Evolutionary conservation across 352 stramenopile species (phyloP), one percentile per base, ranked within the genome.

Genomic region (Phytophthora cryptogea): DNA sequence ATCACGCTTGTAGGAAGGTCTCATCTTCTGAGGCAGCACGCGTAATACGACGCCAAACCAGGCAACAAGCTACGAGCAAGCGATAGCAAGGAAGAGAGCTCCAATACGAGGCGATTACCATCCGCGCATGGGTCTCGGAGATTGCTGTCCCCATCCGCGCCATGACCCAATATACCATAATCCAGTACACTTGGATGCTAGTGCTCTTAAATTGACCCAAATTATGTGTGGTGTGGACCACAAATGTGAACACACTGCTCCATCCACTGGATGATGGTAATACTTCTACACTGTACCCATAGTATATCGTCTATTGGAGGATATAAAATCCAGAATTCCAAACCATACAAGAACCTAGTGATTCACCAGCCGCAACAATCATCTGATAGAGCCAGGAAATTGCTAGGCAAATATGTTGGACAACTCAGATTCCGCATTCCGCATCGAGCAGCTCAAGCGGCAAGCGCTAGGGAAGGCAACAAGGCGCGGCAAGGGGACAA

Each of bases 351-450:
- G 1, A 20, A n/a, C 5, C 16, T 41, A 57, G 37, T 46, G 1
- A 10, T 17, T 6, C 33, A 4, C 3, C 5, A 39, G n/a, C 11
- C 16, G 11, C 4, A 16, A n/a, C 33, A 6, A 16, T n/a, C 11
- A 4, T 39, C 10, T 4, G 14, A 17, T 17, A 4, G 7, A 37
- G 32, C 11, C 28, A 16, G 13, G 20, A 46, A 31, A 48, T 40
- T 54, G 31, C 28, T 30, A 6, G 43, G 26, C 16, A 6, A 46
- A 45, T 52, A 30, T 54, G 53, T 42, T 32, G 42, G 41, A 54
- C 53, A 46, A 46, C 23, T 61, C 31, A 61, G 39, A 58, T 58
- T 56, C 39, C 40, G 28, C 41, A 52, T 46, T 51, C 16, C 26
- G 13, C 23, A 11, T 28, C 37, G 23, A 11, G n/a, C 31, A 35